These are phyloP conservation scores for Kitagawia praeruptora DNA, from an alignment of 129 eudicot species.

Conservation along the genomic window DNA sequence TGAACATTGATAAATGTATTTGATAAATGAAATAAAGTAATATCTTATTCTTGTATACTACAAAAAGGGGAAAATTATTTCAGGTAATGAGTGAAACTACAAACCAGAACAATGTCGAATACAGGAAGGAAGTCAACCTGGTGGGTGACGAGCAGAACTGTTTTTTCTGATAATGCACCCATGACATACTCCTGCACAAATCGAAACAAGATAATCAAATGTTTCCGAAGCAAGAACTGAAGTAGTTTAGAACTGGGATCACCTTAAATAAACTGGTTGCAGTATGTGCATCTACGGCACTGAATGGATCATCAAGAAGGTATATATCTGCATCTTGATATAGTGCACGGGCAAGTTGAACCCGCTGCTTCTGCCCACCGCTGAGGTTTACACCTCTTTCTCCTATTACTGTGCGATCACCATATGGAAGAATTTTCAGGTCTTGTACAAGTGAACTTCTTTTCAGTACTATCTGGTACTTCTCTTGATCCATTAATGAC, in stretches of 20 bases:
- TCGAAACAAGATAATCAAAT: too few relatives aligned
- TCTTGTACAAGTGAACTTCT: constrained; percentile 55
- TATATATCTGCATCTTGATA: constrained; percentile 70
- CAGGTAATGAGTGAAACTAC: too few relatives aligned
- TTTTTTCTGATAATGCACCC: constrained; percentile 53
- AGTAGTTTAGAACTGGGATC: constrained; percentile 5
- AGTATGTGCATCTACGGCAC: constrained; percentile 87
- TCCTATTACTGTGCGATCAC: constrained; percentile 62
- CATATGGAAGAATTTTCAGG: constrained; percentile 57
- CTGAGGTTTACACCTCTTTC: constrained; percentile 84
- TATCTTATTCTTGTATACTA: too few relatives aligned
- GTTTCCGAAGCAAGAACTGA: not conserved
- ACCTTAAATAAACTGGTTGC: constrained; percentile 65
- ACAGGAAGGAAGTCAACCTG: constrained; percentile 77
- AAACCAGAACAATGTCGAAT: constrained; percentile 47
- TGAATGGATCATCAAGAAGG: constrained; percentile 78
- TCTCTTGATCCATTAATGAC: constrained; percentile 36
- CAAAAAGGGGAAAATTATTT: too few relatives aligned
- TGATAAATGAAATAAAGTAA: too few relatives aligned
- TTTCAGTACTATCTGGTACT: constrained; percentile 38
- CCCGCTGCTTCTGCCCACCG: constrained; percentile 83
- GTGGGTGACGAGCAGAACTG: constrained; percentile 75
- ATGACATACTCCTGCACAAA: constrained; percentile 44
- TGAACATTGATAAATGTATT: too few relatives aligned
- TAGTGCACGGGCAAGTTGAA: constrained; percentile 81